Base-by-base conservation (phyloP, 2,329 filamentous ascomycete genomes). In the Ophiostoma australiae region DNA sequence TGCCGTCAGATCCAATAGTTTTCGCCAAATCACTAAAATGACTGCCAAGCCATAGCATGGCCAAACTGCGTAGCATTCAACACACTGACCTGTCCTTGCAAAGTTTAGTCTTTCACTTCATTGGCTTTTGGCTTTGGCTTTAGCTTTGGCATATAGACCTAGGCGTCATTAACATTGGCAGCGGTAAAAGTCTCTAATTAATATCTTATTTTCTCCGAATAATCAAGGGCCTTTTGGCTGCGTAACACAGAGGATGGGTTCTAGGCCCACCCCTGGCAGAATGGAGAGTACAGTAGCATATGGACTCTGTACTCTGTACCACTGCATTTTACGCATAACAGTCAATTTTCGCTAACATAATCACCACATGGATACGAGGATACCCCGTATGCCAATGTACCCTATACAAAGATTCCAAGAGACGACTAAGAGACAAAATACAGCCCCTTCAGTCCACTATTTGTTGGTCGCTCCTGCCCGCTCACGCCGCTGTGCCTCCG, bases 301-400 rank as follows among this genome's bases (percentile, higher is more conserved):
- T 52, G 27, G 35, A 65, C 58, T 35, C 15, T 23, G 31, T 65
- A n/a, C 58, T 35, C 15, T 23, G 31, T 65, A n/a, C 58, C 58
- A 65, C 31, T 35, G 5, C 31, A 39, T 39, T 41, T 66, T 41
- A 66, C 35, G 63, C 63, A 66, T 66, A 37, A 39, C 20, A 66
- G 63, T 3, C 63, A n/a, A 66, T 66, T 20, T 13, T 65, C 61
- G 63, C 63, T 66, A 41, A n/a, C 61, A 41, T 41, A 17, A 27
- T 13, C 11, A 37, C 61, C 33, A 65, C 61, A 65, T 37, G 61
- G 33, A 37, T 65, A 65, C 31, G 61, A n/a, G 61, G 33, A 31
- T 27, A 13, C n/a, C 27, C 6, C 58, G 27, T 31, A 58, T 27
- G 52, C 10, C 3, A 15, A 33, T 20, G 58, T 63, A 63, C 58